Conservation (phyloP, 2,329 filamentous ascomycete species). For the Botryotinia globosa region DNA sequence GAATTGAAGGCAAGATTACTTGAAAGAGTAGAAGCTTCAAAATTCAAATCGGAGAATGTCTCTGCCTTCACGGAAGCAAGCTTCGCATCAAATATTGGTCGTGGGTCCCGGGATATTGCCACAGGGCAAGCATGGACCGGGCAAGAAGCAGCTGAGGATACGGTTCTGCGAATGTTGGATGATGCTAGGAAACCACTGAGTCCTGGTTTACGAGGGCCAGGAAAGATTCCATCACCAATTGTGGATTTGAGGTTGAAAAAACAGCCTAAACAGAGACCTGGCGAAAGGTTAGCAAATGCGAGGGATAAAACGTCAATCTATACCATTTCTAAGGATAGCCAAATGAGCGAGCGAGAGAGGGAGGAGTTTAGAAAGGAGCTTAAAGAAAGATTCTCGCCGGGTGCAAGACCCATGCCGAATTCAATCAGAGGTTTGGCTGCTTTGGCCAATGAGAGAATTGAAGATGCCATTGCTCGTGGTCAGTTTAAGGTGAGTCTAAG, state of each 20-base stretch:
- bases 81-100: slow-evolving; percentile 57
- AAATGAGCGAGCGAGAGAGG: slow-evolving; percentile 67
- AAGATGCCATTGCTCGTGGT: slow-evolving; percentile 87
- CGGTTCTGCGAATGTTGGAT: slow-evolving; percentile 78
- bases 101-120: slow-evolving; percentile 66
- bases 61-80: slow-evolving; percentile 49
- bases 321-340: slow-evolving; percentile 50
- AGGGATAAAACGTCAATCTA: slow-evolving; percentile 57
- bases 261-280: slow-evolving; percentile 42
- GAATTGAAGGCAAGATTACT: slow-evolving; percentile 59
- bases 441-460: slow-evolving; percentile 87
- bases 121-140: slow-evolving; percentile 74
- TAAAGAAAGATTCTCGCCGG: slow-evolving; percentile 75
- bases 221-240: slow-evolving; percentile 44
- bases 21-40: slow-evolving; percentile 53
- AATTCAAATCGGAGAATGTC: slow-evolving; percentile 51
- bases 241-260: slow-evolving; percentile 53
- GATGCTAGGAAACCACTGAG: slow-evolving; percentile 72
- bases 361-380: slow-evolving; percentile 71
- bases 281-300: slow-evolving; percentile 52
- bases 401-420: slow-evolving; percentile 69
- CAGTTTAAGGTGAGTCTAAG: slow-evolving; percentile 61
- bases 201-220: slow-evolving; percentile 47
- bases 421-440: slow-evolving; percentile 75
- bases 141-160: slow-evolving; percentile 69